These are phyloP conservation scores for Metarhizium rileyi DNA, from an alignment of 2,329 filamentous ascomycete species.

Conservation along the genomic window DNA sequence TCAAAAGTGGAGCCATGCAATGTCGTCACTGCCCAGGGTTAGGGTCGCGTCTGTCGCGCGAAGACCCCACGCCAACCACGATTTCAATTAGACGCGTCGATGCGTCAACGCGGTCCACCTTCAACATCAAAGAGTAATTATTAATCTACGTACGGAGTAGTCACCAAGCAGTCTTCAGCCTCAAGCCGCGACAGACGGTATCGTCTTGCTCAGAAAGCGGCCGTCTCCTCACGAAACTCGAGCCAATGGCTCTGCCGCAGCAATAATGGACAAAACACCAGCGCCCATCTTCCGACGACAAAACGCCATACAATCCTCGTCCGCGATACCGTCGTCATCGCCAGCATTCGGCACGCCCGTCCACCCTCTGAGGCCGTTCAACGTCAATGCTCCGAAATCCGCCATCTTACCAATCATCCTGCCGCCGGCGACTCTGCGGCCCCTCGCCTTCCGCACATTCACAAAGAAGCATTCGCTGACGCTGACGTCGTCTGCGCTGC, in stretches of 20 bases:
- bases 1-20: neutral
- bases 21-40: slow-evolving; percentile 3
- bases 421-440: slow-evolving; percentile 75
- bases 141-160: no score
- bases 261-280: slow-evolving; percentile 29
- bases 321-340: slow-evolving; percentile 75
- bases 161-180: no score
- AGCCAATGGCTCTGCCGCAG: neutral
- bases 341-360: slow-evolving; percentile 82
- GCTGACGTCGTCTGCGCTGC: slow-evolving; percentile 75
- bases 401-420: slow-evolving; percentile 81
- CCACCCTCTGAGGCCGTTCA: slow-evolving; percentile 63
- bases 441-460: slow-evolving; percentile 87
- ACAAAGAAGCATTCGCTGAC: slow-evolving; percentile 97
- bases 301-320: slow-evolving; percentile 28
- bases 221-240: no score
- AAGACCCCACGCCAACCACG: slow-evolving; percentile 1
- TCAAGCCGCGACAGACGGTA: no score
- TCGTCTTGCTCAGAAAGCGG: no score
- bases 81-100: slow-evolving; percentile 27
- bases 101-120: slow-evolving; percentile 23
- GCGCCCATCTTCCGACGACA: slow-evolving; percentile 28
- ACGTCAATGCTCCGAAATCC: slow-evolving; percentile 41
- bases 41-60: no score
- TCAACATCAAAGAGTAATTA: neutral